phyloP scores from a whole-genome alignment of 1,139 yeast species.

The Debaryomyces subglobosus region DNA sequence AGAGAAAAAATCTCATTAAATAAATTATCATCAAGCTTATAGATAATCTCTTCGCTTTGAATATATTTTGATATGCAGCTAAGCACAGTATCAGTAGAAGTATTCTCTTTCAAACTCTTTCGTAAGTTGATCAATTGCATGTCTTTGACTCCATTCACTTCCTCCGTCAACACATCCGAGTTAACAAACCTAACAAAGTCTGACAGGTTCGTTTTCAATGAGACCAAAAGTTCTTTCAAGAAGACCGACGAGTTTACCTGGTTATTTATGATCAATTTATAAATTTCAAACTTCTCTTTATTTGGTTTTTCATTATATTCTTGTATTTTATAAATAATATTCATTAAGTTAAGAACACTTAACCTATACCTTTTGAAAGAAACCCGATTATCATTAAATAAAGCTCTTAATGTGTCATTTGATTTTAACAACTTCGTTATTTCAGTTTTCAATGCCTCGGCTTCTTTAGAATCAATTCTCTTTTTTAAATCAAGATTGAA shows the following conservation, averaged over 20 bases:
- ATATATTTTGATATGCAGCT: slow-evolving; percentile 1
- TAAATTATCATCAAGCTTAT: slow-evolving; percentile 15
- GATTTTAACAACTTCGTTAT: slow-evolving; percentile 23
- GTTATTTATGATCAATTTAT: slow-evolving; percentile 31
- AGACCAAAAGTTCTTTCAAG: slow-evolving; percentile 15
- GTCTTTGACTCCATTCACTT: slow-evolving; percentile 9
- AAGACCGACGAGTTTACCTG: slow-evolving; percentile 22
- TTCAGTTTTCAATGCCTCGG: slow-evolving; percentile 8
- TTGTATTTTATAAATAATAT: slow-evolving; percentile 25
- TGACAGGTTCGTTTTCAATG: slow-evolving; percentile 3
- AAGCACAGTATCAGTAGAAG: background rate
- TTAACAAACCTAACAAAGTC: background rate
- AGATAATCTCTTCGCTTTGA: slow-evolving; percentile 1
- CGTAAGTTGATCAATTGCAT: slow-evolving; percentile 7
- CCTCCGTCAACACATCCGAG: slow-evolving; percentile 9
- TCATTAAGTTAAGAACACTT: slow-evolving; percentile 27
- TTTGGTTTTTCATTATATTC: slow-evolving; percentile 5
- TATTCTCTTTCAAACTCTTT: background rate
- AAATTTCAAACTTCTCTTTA: slow-evolving; percentile 34
- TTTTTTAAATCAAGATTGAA: slow-evolving; percentile 5
- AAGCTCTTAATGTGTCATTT: slow-evolving; percentile 20
- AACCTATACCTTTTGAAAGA: slow-evolving; percentile 27
- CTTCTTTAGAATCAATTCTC: slow-evolving; percentile 2
- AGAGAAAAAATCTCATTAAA: slow-evolving; percentile 45
- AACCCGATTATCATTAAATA: slow-evolving; percentile 22